Evolutionary conservation across 495 filamentous ascomycete species (phyloP), one percentile per base, ranked within the genome.

Genomic region (Hypoxylon lenormandii): DNA sequence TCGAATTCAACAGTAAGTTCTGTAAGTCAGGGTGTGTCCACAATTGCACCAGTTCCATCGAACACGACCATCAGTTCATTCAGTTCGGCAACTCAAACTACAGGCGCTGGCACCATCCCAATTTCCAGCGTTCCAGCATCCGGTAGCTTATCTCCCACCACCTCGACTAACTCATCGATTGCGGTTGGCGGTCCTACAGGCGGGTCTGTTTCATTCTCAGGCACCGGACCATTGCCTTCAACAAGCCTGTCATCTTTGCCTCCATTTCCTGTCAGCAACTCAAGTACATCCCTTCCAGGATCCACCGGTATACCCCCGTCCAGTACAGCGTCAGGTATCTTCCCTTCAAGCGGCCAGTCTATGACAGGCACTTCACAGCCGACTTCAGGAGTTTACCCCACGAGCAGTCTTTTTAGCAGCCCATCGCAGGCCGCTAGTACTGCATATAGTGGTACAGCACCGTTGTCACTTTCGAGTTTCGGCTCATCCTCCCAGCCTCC

Each of bases 81-180:
- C 26, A 16, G 0, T 45, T 50, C 51, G 8, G 7, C 23, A 15
- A 64, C 21, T 21, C 60, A 52, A 47, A 51, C 22, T 12, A 18
- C 28, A 28, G 15, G 49, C 18, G 37, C 30, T 16, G 36, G 22
- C 13, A 67, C 56, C 18, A 26, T 21, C 15, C 16, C 13, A 15
- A 10, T 45, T 36, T 36, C 42, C 0, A 66, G 42, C 22, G 42
- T 40, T 47, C 13, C n/a, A n/a, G 12, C 52, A 3, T 28, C 45
- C 6, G 13, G 52, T 43, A 48, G 45, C 23, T 22, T 60, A 4
- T 51, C 57, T 12, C 18, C 26, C 18, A 48, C 47, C n/a, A 26
- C 30, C 22, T 60, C 54, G n/a, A 12, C 64, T 1, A 78, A 76
- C 22, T 73, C 73, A 16, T 67, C 70, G 6, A n/a, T 37, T 8